A percentile compares a stretch with the other conserved stretches of the same genome.
Conservation (phyloP, 768 basidiomycete genomes). For the Pulveroboletus sp. region DNA sequence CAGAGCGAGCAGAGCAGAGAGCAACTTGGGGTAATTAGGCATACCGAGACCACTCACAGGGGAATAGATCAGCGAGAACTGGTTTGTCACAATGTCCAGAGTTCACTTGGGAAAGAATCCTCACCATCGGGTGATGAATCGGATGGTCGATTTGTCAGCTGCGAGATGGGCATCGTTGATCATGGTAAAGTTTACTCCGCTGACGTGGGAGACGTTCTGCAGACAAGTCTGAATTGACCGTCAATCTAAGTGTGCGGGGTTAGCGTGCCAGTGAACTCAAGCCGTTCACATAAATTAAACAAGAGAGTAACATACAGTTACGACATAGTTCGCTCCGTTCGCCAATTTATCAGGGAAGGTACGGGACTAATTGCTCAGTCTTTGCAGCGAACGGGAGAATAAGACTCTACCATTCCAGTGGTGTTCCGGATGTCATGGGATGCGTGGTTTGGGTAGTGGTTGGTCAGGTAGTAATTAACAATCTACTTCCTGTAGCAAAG, state of each 20-base stretch:
- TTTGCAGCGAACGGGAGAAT: conserved; percentile 23
- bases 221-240: conserved; percentile 30
- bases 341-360: conserved; percentile 36
- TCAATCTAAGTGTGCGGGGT: conserved; percentile 34
- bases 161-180: conserved; percentile 37
- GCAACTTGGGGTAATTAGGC: conserved; percentile 48
- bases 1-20: conserved; percentile 38
- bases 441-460: conserved; percentile 28
- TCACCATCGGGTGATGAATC: conserved; percentile 43
- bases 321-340: conserved; percentile 33
- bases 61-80: conserved; percentile 15
- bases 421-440: conserved; percentile 24
- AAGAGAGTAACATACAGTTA: conserved; percentile 12
- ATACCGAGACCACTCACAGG: conserved; percentile 35
- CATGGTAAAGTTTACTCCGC: conserved; percentile 32
- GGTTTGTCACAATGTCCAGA: neutral
- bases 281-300: neutral
- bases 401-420: conserved; percentile 15
- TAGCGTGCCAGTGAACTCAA: no score
- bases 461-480: conserved; percentile 29
- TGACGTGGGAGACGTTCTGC: conserved; percentile 34
- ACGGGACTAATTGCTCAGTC: conserved; percentile 35
- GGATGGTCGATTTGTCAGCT: conserved; percentile 29
- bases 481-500: conserved; percentile 36
- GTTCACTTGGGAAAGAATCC: conserved; percentile 25